Conservation (phyloP, 1,284 basidiomycete species). For the Anthracocystis setariae region DNA sequence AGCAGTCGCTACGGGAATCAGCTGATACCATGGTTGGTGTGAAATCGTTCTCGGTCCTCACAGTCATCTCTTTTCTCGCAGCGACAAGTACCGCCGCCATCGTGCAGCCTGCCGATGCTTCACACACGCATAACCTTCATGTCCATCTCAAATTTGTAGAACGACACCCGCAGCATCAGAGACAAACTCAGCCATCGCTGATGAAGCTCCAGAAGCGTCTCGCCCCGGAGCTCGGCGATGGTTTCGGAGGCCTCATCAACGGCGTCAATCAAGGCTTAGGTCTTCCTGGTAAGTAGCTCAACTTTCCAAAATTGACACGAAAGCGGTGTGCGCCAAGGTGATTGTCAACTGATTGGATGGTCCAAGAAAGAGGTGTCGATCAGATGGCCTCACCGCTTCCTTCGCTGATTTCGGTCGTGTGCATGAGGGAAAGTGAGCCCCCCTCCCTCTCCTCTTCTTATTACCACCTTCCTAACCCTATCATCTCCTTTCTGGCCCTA, state of each 20-base stretch:
- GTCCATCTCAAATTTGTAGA: constrained; percentile 25
- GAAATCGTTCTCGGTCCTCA: constrained; percentile 29
- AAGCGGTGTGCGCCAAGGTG: constrained; percentile 2
- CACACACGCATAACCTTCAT: constrained; percentile 21
- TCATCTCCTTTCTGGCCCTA: background rate
- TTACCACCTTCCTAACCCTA: background rate
- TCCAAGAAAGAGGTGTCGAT: background rate
- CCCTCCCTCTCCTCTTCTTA: constrained; percentile 1
- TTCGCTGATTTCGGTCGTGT: background rate
- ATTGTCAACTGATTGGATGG: background rate
- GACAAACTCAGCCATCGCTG: constrained; percentile 18
- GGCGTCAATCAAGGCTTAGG: constrained; percentile 27
- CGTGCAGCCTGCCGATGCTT: constrained; percentile 24
- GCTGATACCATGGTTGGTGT: constrained; percentile 28
- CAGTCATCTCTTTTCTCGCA: constrained; percentile 33
- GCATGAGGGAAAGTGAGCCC: background rate
- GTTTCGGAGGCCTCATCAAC: constrained; percentile 28
- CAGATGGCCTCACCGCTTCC: background rate
- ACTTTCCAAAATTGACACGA: background rate
- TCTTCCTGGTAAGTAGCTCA: constrained; percentile 33
- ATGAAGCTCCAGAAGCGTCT: constrained; percentile 48
- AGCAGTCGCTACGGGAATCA: no score
- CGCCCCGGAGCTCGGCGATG: constrained; percentile 9
- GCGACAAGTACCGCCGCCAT: constrained; percentile 28
- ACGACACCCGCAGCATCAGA: constrained; percentile 16